phyloP scores from a whole-genome alignment of 2,329 filamentous ascomycete genomes.

The Lachnellula willkommii region DNA sequence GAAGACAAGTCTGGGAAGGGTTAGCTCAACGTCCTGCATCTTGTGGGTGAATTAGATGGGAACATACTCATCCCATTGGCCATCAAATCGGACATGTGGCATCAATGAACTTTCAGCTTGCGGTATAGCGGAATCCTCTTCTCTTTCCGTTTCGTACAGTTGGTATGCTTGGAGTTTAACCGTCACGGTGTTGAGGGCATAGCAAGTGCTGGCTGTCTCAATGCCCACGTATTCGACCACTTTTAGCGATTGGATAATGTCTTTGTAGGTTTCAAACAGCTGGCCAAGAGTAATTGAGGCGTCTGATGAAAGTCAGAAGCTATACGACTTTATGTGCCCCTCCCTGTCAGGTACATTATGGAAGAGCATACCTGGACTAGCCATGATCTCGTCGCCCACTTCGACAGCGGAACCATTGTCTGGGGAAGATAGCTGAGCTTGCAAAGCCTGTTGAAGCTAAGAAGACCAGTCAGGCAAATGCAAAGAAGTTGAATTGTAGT shows the following conservation, averaged over 20 bases:
- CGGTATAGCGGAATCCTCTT: conserved; percentile 12
- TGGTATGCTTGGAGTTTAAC: conserved; percentile 20
- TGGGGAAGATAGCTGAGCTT: conserved; percentile 9
- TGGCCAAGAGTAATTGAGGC: conserved; percentile 4
- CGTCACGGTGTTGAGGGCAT: conserved; percentile 11
- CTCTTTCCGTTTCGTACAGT: conserved; percentile 6
- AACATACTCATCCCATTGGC: conserved; percentile 26
- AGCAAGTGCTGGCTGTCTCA: conserved; percentile 4
- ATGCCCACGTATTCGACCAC: conserved; percentile 25
- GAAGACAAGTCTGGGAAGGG: conserved; percentile 25
- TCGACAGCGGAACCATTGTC: conserved; percentile 8
- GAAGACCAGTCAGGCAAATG: neutral
- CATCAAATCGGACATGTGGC: conserved; percentile 24
- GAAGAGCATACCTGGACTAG: neutral
- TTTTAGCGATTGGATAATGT: conserved; percentile 18
- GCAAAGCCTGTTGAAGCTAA: conserved; percentile 5
- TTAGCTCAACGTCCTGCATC: neutral
- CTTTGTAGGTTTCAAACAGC: conserved; percentile 7
- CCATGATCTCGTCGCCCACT: conserved; percentile 17
- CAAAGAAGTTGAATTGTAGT: neutral
- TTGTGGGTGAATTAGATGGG: neutral
- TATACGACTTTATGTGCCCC: neutral
- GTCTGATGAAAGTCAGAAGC: conserved; percentile 1
- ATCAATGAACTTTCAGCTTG: conserved; percentile 22
- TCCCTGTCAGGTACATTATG: neutral